These are phyloP conservation scores for Exophiala alcalophila DNA, from an alignment of 2,329 filamentous ascomycete species.

Conservation along the genomic window DNA sequence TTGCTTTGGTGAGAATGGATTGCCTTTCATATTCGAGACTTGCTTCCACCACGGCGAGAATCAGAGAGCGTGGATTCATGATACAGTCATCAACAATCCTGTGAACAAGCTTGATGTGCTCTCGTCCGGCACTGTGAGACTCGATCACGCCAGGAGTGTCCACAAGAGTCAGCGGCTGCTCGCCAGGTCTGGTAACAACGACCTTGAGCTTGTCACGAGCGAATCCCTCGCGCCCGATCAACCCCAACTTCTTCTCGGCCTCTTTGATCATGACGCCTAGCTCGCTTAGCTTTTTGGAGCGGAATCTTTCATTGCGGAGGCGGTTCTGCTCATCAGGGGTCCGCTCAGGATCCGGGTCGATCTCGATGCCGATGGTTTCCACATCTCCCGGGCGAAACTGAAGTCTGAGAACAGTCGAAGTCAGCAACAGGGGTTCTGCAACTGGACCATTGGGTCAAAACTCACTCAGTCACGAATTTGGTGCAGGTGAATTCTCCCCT, in stretches of 20 bases:
- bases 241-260: conserved; percentile 4
- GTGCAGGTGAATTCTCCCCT: conserved; percentile 61
- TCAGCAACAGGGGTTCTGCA: background rate
- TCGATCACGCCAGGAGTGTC: conserved; percentile 57
- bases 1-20: conserved; percentile 35
- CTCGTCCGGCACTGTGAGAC: conserved; percentile 45
- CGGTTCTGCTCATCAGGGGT: conserved; percentile 7
- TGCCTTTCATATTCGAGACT: conserved; percentile 45
- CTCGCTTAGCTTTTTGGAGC: conserved; percentile 30
- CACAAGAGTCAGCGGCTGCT: conserved; percentile 51
- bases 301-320: conserved; percentile 24
- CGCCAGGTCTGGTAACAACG: conserved; percentile 34
- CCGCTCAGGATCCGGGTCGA: conserved; percentile 4
- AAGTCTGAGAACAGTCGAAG: conserved; percentile 16
- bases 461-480: conserved; percentile 59
- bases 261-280: conserved; percentile 8
- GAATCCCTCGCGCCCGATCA: conserved; percentile 12
- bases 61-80: conserved; percentile 42
- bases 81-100: conserved; percentile 47
- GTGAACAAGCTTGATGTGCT: conserved; percentile 47
- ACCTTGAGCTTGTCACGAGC: conserved; percentile 38
- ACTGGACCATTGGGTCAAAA: conserved; percentile 38
- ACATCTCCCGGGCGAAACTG: conserved; percentile 10
- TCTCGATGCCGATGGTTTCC: conserved; percentile 9
- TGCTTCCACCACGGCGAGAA: conserved; percentile 50